Base-by-base conservation (phyloP, 495 filamentous ascomycete species). In the Podospora comata region DNA sequence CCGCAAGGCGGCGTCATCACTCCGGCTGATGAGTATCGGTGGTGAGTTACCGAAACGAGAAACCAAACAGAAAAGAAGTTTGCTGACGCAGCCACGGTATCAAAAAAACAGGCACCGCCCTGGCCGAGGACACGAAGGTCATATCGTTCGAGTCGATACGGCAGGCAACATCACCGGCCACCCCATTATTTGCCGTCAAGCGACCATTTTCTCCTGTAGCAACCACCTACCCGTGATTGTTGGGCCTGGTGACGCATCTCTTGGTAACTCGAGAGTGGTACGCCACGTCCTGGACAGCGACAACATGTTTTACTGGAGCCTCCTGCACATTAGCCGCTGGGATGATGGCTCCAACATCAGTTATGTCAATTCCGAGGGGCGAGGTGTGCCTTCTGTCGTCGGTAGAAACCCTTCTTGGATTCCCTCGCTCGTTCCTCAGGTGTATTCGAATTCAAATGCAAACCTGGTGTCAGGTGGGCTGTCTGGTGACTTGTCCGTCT, bases 121-220 rank as follows among this genome's bases (percentile, higher is more conserved):
- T 19, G 55, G 3, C 5, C 23, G n/a, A 26, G 23, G 23, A 20
- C 4, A 58, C 55, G 55, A 58, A 26, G 55, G 55, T 6, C 6
- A 13, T 3, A 58, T 58, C 6, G 55, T 58, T 26, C 55, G 55
- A 5, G 55, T 58, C 5, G 55, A 58, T n/a, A 5, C n/a, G 11
- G 55, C 55, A 19, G 55, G 55, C 55, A 58, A 58, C 55, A 58
- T 58, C 55, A 58, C 55, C 4, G 55, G 55, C 55, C 23, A 11
- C 11, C 55, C 55, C 18, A 4, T 58, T 5, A 5, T 58, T 20
- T 26, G 18, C n/a, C n/a, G 23, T 20, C n/a, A 19, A 20, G n/a
- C n/a, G 11, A 5, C n/a, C 55, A 58, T 58, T 23, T 58, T 58
- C 55, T 20, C 55, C 2, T 58, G 55, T n/a, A 15, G n/a, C 23